Base-by-base conservation (phyloP, 2,329 filamentous ascomycete genomes). In the Trichoderma brevicompactum region DNA sequence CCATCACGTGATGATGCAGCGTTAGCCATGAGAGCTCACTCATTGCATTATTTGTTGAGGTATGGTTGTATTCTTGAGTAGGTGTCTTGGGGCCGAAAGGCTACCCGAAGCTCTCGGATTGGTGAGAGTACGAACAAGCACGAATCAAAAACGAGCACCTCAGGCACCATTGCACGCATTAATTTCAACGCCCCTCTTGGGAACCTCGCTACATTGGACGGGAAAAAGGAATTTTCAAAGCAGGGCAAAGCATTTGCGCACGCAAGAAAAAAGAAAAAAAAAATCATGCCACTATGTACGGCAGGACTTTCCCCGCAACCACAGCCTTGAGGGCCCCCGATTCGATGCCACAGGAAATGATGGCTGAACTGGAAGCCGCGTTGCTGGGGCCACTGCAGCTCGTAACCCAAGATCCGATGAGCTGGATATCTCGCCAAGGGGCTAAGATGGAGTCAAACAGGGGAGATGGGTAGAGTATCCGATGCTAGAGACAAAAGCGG, bases 361-460 rank as follows among this genome's bases (percentile, higher is more conserved):
- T 34, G 46, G 23, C 40, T n/a, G 28, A 19, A 23, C 15, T 44
- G 17, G 10, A 43, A 23, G n/a, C 28, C 5, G 23, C 23, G 23
- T 28, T 28, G 23, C 2, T 28, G 28, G 38, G 38, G 38, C 38
- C 10, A 34, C 34, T 53, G n/a, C 40, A 36, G 36, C 34, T 53
- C 38, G 46, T 44, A 62, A 53, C 59, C 59, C 9, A 34, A 41
- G 28, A 44, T 43, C 59, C 59, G 59, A 28, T 34, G n/a, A 53
- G 38, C 59, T 23, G 59, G 59, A 62, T 53, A 19, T 8, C 13
- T 43, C 13, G 59, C 59, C 48, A 53, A 62, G 59, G 13, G 38
- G 4, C 48, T 23, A 62, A 53, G 9, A 10, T 23, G 12, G 23
- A 12, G 7, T 43, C 46, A 44, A 62, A 36, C 23, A 43, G 48